Conservation (phyloP, 2,329 filamentous ascomycete genomes). For the Verticillium dahliae region DNA sequence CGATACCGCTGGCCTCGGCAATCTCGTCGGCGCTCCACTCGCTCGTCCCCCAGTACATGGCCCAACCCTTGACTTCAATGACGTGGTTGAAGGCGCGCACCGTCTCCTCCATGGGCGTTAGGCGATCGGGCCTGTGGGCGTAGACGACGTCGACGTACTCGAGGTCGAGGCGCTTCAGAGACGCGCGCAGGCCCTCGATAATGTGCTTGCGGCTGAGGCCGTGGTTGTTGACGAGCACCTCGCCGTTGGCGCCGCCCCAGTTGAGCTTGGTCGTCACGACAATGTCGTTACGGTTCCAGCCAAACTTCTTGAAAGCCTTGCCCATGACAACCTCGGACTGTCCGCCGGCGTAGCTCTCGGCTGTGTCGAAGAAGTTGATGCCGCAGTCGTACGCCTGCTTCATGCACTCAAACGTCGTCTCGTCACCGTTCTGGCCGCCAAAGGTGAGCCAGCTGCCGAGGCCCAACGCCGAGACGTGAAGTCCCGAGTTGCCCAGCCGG, state of each 20-base stretch:
- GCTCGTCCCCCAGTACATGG: slow-evolving; percentile 67
- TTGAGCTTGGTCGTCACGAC: slow-evolving; percentile 58
- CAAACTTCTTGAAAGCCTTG: slow-evolving; percentile 52
- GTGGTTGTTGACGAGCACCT: slow-evolving; percentile 54
- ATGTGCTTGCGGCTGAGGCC: slow-evolving; percentile 56
- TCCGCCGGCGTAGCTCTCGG: slow-evolving; percentile 53
- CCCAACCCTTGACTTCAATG: slow-evolving; percentile 56
- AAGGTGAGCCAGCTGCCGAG: slow-evolving; percentile 63
- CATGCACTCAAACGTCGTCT: slow-evolving; percentile 55
- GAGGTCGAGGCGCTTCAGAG: slow-evolving; percentile 49
- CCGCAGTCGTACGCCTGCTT: slow-evolving; percentile 54
- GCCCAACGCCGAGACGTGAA: slow-evolving; percentile 62
- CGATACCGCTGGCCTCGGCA: slow-evolving; percentile 52
- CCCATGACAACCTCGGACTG: slow-evolving; percentile 60
- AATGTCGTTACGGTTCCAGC: slow-evolving; percentile 55
- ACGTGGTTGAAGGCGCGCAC: slow-evolving; percentile 66
- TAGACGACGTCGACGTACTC: slow-evolving; percentile 64
- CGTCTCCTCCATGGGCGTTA: slow-evolving; percentile 65
- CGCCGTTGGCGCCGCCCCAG: slow-evolving; percentile 56
- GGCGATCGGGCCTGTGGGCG: slow-evolving; percentile 61
- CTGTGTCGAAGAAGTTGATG: slow-evolving; percentile 59
- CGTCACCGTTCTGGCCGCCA: slow-evolving; percentile 58
- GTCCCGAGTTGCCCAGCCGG: slow-evolving; percentile 43
- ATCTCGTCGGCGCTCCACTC: slow-evolving; percentile 68
- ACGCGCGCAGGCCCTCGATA: slow-evolving; percentile 51